phyloP scores from a whole-genome alignment of 345 rosid genomes.

The Streptanthus diversifolius region DNA sequence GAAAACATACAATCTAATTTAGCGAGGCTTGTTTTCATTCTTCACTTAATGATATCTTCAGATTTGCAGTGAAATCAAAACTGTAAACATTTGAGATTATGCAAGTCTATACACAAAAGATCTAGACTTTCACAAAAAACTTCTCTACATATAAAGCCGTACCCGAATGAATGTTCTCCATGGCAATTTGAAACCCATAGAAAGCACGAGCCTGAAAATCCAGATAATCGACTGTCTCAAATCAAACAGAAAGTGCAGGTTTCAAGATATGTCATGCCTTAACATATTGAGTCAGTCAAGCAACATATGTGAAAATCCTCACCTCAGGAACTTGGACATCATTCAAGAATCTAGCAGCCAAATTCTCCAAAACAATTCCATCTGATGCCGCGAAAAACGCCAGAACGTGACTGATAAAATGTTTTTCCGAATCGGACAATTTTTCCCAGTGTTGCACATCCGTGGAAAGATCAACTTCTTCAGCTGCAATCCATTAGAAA shows the following conservation, averaged over 20 bases:
- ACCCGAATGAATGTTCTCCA: constrained; percentile 98
- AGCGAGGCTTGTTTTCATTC: background rate
- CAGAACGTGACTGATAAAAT: constrained; percentile 73
- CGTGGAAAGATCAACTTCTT: constrained; percentile 87
- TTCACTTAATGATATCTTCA: background rate
- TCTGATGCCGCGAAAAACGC: constrained; percentile 95
- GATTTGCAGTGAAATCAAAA: background rate
- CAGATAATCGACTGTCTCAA: constrained; percentile 20
- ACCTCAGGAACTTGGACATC: constrained; percentile 93
- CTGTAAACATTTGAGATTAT: background rate
- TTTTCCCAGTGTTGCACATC: constrained; percentile 80
- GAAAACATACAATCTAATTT: background rate
- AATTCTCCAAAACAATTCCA: constrained; percentile 87
- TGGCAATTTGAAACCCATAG: constrained; percentile 91
- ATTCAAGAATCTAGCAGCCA: constrained; percentile 81
- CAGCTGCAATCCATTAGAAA: constrained; percentile 51
- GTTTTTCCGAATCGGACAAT: constrained; percentile 59
- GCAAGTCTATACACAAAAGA: background rate
- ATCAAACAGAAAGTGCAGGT: background rate
- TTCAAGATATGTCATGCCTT: background rate
- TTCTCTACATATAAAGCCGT: constrained; percentile 21
- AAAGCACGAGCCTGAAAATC: constrained; percentile 79
- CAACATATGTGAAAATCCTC: background rate
- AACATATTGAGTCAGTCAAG: background rate
- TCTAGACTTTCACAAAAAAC: constrained; percentile 7